Evolutionary conservation across 129 eudicot genomes (phyloP), one percentile per base, ranked within the genome.

Genomic region (Pseudognaphalium luteoalbum): DNA sequence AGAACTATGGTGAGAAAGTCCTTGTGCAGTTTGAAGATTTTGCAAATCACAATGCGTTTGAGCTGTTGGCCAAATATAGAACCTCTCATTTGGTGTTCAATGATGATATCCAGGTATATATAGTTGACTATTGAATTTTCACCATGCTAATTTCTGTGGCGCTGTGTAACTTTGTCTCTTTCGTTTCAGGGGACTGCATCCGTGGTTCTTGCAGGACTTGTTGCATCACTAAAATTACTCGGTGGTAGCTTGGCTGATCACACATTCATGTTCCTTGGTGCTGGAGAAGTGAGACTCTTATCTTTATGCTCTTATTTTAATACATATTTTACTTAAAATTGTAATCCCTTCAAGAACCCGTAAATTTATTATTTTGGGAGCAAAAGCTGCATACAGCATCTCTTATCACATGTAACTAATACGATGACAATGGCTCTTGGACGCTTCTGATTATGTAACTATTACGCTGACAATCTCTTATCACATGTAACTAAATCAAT

Each of bases 21-120:
- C 98, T 93, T 79, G 82, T 93, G 37, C 96, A 92, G 96, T 92
- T 89, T 81, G 97, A 92, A 87, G 97, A 90, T 81, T 92, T 90
- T 69, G 98, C 98, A 37, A 90, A 89, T 87, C 98, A 93, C 87
- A 90, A 93, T 71, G 98, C 98, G 29, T 93, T 93, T 87, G 96
- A 88, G 82, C 80, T 93, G 70, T 84, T 93, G 75, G 83, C 94
- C 25, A 93, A 85, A 78, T 93, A 93, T 72, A 76, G 86, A 39
- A 88, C 84, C 59, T 86, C 86, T n/a, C 96, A 93, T 83, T 82
- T 93, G 79, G 96, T 93, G 52, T 93, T 93, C 81, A 93, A 93
- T 74, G 98, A 93, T 82, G 98, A 93, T 82, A 93, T 93, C 71
- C 98, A 93, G 92, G 98, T 93, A 87, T 74, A 72, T 66, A 68